Base-by-base conservation (phyloP, 169 alveolate genomes). In the Plasmodium knowlesi region DNA sequence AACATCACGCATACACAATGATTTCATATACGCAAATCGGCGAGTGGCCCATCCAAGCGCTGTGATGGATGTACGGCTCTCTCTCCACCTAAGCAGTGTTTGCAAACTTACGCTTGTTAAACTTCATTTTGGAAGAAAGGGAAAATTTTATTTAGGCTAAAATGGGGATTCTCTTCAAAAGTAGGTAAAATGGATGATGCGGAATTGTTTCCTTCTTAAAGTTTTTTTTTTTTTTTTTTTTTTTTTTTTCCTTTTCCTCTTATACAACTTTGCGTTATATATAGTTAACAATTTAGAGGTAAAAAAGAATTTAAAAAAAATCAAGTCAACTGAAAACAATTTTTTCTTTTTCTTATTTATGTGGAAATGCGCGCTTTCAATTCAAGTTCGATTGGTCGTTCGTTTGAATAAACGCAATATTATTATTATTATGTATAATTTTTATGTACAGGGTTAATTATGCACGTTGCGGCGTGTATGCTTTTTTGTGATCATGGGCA, bases 51-150 rank as follows among this genome's bases (percentile, higher is more conserved):
- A 10, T 50, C 61, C 61, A 12, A 50, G 22, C 61, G 8, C 22
- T 50, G 61, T 50, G 61, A 50, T 8, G 61, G 61, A 50, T 14
- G 61, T 1, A 50, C 25, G 61, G 61, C 61, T 12, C 22, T 19
- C 61, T 50, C 54, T 79, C 61, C 10, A 32, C 19, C 30, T 30
- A 25, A 80, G 14, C 9, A n/a, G n/a, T 22, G 67, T 74, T 53
- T 37, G 14, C 32, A 28, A 86, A 86, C 93, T 86, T 86, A 86
- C 93, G 41, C 71, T 74, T 86, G 88, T 86, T 86, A 22, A 86
- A 54, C 86, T 86, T 86, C 93, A 86, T 86, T 86, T 86, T 86
- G 79, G 19, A 74, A 53, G 16, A 53, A 74, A 14, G 25, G 39
- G 93, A 43, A 86, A 86, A 54, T 1, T 54, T 73, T 28, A 67